Conservation (phyloP, 805 yeast species). For the Pichia thaimueangensis region DNA sequence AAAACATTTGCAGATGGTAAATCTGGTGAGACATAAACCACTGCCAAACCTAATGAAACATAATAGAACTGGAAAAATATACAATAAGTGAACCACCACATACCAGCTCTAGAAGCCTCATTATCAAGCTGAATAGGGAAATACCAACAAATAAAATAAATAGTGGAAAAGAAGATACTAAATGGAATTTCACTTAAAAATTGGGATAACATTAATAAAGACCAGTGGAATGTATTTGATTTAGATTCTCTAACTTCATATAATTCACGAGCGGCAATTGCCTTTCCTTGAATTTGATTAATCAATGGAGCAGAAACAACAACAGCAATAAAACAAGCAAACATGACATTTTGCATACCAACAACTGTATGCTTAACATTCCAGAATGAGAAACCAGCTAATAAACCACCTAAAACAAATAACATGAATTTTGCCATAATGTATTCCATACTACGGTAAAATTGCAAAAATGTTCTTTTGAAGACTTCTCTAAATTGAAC, state of each 20-base stretch:
- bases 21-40: slow-evolving; percentile 56
- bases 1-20: slow-evolving; percentile 61
- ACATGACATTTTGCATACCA: slow-evolving; percentile 57
- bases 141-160: slow-evolving; percentile 39
- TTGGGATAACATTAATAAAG: slow-evolving; percentile 49
- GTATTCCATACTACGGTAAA: slow-evolving; percentile 44
- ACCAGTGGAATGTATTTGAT: slow-evolving; percentile 72
- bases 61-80: slow-evolving; percentile 40
- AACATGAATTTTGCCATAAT: slow-evolving; percentile 41
- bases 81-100: slow-evolving; percentile 33
- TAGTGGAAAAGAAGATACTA: slow-evolving; percentile 40
- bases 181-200: slow-evolving; percentile 56
- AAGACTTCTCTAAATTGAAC: slow-evolving; percentile 32
- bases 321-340: slow-evolving; percentile 47
- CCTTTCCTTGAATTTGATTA: slow-evolving; percentile 59
- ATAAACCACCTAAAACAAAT: slow-evolving; percentile 34
- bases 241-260: slow-evolving; percentile 66
- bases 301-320: slow-evolving; percentile 52
- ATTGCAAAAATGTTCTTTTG: slow-evolving; percentile 34
- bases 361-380: slow-evolving; percentile 43
- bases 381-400: slow-evolving; percentile 56
- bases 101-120: slow-evolving; percentile 38
- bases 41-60: slow-evolving; percentile 46
- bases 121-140: slow-evolving; percentile 32
- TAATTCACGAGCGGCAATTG: slow-evolving; percentile 51